These are phyloP conservation scores for Xylaria sp. DNA, from an alignment of 495 filamentous ascomycete genomes.

Conservation along the genomic window DNA sequence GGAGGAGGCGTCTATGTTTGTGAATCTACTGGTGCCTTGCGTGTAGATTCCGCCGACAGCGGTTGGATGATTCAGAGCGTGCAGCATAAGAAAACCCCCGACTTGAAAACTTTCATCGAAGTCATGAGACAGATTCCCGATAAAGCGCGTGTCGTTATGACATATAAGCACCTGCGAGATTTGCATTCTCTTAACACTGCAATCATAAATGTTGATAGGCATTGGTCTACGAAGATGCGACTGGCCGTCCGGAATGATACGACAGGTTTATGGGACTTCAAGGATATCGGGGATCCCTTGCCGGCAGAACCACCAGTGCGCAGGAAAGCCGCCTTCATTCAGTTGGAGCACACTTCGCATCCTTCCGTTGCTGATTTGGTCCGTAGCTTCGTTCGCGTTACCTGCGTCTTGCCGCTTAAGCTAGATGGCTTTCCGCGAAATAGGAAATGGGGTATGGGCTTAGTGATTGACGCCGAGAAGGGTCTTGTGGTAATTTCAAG, in stretches of 20 bases:
- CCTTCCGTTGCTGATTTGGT: constrained; percentile 90
- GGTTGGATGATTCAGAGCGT: constrained; percentile 92
- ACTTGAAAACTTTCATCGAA: constrained; percentile 87
- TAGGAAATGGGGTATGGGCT: constrained; percentile 90
- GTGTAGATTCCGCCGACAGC: constrained; percentile 86
- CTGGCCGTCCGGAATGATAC: constrained; percentile 89
- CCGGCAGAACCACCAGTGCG: constrained; percentile 74
- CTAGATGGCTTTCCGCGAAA: constrained; percentile 94
- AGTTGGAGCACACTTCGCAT: constrained; percentile 85
- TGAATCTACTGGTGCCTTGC: constrained; percentile 93
- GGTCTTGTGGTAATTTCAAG: constrained; percentile 92
- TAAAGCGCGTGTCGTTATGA: constrained; percentile 86
- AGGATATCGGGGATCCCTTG: constrained; percentile 79
- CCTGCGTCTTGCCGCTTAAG: constrained; percentile 91
- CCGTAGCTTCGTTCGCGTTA: constrained; percentile 91
- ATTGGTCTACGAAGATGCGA: constrained; percentile 95
- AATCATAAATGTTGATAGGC: constrained; percentile 90
- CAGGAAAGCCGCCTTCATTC: constrained; percentile 85
- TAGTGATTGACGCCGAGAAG: constrained; percentile 95
- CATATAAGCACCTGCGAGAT: constrained; percentile 94
- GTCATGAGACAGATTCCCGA: constrained; percentile 91
- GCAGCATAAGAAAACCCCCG: constrained; percentile 85
- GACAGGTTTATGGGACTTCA: constrained; percentile 94
- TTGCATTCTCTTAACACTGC: constrained; percentile 92
- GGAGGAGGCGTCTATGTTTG: constrained; percentile 84